Evolutionary conservation across 2,329 filamentous ascomycete species (phyloP).

Genomic region (Claviceps sp.): DNA sequence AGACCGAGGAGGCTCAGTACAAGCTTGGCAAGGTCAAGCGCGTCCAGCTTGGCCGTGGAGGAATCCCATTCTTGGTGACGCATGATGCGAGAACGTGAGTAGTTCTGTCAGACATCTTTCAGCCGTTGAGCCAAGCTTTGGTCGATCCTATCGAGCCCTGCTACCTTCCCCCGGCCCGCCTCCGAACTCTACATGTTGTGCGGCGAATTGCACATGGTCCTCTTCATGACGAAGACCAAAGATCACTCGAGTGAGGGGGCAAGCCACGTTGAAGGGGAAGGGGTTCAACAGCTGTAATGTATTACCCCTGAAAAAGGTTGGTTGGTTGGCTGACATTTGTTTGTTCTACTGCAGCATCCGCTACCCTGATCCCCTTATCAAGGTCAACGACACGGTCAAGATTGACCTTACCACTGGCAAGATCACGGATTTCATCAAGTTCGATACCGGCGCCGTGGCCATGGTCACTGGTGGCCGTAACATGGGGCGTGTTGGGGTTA

Average conservation of each 20-base stretch:
- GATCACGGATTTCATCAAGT: constrained; percentile 95
- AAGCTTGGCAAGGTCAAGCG: constrained; percentile 99
- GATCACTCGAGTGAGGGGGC: not conserved
- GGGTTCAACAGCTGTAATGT: constrained; percentile 42
- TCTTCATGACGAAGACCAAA: not conserved
- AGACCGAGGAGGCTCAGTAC: constrained; percentile 97
- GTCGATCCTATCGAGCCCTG: constrained; percentile 35
- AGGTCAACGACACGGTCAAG: constrained; percentile 99
- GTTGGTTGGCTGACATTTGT: constrained; percentile 21
- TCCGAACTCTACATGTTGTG: constrained; percentile 7
- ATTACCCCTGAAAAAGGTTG: constrained; percentile 22
- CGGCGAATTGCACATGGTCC: not conserved
- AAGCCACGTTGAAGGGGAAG: constrained; percentile 8
- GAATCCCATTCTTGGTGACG: constrained; percentile 99
- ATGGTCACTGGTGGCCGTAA: constrained; percentile 99
- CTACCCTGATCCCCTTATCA: constrained; percentile 95
- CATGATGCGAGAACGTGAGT: constrained; percentile 99
- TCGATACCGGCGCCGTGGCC: constrained; percentile 94
- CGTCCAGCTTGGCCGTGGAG: constrained; percentile 96
- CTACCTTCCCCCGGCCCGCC: constrained; percentile 7
- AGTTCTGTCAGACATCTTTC: constrained; percentile 83
- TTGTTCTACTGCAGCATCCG: constrained; percentile 59
- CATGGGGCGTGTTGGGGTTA: constrained; percentile 99
- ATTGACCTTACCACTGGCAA: constrained; percentile 94
- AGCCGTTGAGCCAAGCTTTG: constrained; percentile 99